Evolutionary conservation across 2,329 filamentous ascomycete species (phyloP), one percentile per base, ranked within the genome.

Genomic region (Myriosclerotinia scirpicola): DNA sequence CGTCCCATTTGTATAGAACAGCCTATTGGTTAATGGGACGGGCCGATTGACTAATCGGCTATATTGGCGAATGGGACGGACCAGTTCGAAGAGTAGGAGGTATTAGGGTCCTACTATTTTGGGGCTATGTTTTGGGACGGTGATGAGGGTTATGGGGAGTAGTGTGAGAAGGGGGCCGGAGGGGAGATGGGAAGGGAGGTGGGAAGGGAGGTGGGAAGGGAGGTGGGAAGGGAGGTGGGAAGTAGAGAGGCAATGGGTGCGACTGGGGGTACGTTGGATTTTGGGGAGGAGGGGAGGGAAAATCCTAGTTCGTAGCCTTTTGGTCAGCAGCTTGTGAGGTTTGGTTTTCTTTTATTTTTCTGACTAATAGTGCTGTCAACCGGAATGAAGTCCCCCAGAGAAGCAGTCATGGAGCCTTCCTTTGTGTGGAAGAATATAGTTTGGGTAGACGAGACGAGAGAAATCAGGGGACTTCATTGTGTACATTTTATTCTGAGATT

Each of bases 21-120:
- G n/a, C n/a, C n/a, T n/a, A n/a, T n/a, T n/a, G n/a, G n/a, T n/a
- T n/a, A n/a, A n/a, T n/a, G n/a, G n/a, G n/a, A n/a, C n/a, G n/a
- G n/a, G n/a, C n/a, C n/a, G n/a, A n/a, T n/a, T n/a, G n/a, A n/a
- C n/a, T n/a, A n/a, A n/a, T n/a, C n/a, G n/a, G n/a, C n/a, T n/a
- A n/a, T n/a, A n/a, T n/a, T n/a, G n/a, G n/a, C n/a, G n/a, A n/a
- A n/a, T n/a, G n/a, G n/a, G n/a, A n/a, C n/a, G n/a, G n/a, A n/a
- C n/a, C 12, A 73, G 69, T 65, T 70, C 67, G 53, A 60, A 66
- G 4, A 74, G 73, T n/a, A 65, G 69, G 3, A 62, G 67, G 22
- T 75, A 72, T 54, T 70, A 71, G 53, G 74, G 74, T 1, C 73
- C 72, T 3, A 75, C 74, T 1, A 74, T 70, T 53, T 74, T 61